Conservation (phyloP, 108 stramenopile genomes). For the Nannochloropsis salina region DNA sequence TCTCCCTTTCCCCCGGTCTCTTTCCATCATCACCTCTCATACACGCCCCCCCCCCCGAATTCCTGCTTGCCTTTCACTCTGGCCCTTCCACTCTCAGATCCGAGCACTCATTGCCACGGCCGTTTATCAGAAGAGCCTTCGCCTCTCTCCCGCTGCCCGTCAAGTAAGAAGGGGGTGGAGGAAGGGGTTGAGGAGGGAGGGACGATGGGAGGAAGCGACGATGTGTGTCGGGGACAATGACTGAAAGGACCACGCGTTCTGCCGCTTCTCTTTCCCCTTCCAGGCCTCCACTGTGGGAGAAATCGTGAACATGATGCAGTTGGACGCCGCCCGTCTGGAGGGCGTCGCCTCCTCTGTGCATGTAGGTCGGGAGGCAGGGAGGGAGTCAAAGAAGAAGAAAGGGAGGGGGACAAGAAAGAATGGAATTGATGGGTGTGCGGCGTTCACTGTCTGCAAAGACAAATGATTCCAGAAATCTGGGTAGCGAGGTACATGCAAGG, state of each 20-base stretch:
- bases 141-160: slow-evolving; percentile 53
- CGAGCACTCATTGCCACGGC: background rate
- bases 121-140: slow-evolving; percentile 70
- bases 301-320: slow-evolving; percentile 74
- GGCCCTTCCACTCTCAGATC: background rate
- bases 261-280: background rate
- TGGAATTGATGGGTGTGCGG: background rate
- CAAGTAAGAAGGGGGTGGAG: background rate
- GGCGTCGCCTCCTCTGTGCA: slow-evolving; percentile 67
- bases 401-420: background rate
- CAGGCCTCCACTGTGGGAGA: slow-evolving; percentile 56
- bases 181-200: background rate
- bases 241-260: background rate
- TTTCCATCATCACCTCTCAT: background rate
- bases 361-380: slow-evolving; percentile 67
- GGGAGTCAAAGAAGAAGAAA: background rate
- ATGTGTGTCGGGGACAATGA: background rate
- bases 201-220: background rate
- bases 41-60: too few relatives aligned
- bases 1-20: background rate
- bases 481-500: too few relatives aligned
- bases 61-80: background rate
- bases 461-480: background rate
- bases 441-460: background rate
- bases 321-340: slow-evolving; percentile 72